Base-by-base conservation (phyloP, 2,329 filamentous ascomycete genomes). In the Didymella sp. region DNA sequence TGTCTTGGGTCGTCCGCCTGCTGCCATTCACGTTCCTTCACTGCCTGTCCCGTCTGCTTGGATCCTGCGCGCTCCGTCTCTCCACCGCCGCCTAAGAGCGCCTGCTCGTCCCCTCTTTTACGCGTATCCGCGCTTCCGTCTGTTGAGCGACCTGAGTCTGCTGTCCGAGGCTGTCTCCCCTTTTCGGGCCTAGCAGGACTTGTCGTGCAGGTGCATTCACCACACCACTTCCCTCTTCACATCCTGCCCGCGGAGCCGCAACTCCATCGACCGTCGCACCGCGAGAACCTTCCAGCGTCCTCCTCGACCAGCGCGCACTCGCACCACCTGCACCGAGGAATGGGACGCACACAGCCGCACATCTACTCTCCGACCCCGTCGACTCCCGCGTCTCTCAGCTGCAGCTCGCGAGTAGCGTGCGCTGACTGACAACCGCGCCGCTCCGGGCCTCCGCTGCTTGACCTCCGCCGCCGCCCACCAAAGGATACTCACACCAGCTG, bases 31-130 rank as follows among this genome's bases (percentile, higher is more conserved):
- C 41, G 41, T 38, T 13, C 35, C 4, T 22, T 38, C 17, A 22
- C 35, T 38, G 35, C 19, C 17, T 5, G 19, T 31, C 17, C 58
- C 48, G 38, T 58, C 31, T n/a, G 37, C 28, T 22, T 40, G 52
- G 45, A 30, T 55, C 21, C 48, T 45, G 31, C 52, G 24, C 45
- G 13, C 38, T 12, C 35, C 37, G 30, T 31, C 24, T 41, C 38
- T 19, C 48, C 33, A 37, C 38, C 15, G 46, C 50, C 55, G 40
- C 47, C 56, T 48, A 49, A 57, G 51, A 60, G 53, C 55, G 44
- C 51, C 64, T 50, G 66, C 67, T 70, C 62, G 62, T 69, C 66
- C 63, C 60, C 61, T 70, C 68, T 51, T 46, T 66, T 67, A 65
- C 51, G 41, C 52, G 45, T 24, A 38, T 24, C 46, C 28, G 48